These are phyloP conservation scores for Diaporthe longicolla DNA, from an alignment of 2,329 filamentous ascomycete genomes.

Conservation along the genomic window DNA sequence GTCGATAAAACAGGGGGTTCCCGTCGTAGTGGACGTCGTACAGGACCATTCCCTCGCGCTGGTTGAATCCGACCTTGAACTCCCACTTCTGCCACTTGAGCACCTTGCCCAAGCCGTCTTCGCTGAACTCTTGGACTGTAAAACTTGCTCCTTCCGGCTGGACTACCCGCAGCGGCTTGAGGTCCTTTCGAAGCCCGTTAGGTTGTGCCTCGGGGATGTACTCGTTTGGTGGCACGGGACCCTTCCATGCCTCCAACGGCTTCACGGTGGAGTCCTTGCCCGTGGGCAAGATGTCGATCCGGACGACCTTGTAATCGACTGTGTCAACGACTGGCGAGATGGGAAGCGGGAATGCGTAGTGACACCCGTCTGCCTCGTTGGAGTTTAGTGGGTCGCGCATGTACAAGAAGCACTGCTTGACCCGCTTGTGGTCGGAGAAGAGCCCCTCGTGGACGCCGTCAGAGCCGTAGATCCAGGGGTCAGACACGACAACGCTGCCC, in stretches of 20 bases:
- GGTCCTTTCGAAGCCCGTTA: constrained; percentile 65
- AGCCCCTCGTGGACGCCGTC: constrained; percentile 64
- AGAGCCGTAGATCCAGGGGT: constrained; percentile 76
- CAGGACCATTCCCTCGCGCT: constrained; percentile 73
- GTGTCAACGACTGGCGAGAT: constrained; percentile 78
- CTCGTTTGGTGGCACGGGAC: constrained; percentile 68
- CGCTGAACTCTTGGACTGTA: constrained; percentile 48
- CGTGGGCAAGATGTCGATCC: constrained; percentile 79
- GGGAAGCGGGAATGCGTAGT: constrained; percentile 77
- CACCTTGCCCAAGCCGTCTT: constrained; percentile 46
- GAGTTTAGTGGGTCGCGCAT: constrained; percentile 73
- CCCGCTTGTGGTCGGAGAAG: constrained; percentile 59
- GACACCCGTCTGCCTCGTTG: constrained; percentile 73
- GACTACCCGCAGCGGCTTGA: constrained; percentile 74
- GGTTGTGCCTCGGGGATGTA: constrained; percentile 75
- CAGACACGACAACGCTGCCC: constrained; percentile 70
- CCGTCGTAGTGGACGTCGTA: constrained; percentile 75
- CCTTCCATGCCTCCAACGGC: constrained; percentile 68
- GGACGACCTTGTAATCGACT: constrained; percentile 73
- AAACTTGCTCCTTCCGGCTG: constrained; percentile 77
- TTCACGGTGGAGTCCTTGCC: constrained; percentile 73
- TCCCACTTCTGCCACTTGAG: constrained; percentile 62
- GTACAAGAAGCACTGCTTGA: constrained; percentile 78
- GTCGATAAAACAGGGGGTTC: constrained; percentile 71
- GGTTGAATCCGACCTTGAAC: constrained; percentile 76